Conservation (phyloP, 129 eudicot species). For the Lactuca sativa region DNA sequence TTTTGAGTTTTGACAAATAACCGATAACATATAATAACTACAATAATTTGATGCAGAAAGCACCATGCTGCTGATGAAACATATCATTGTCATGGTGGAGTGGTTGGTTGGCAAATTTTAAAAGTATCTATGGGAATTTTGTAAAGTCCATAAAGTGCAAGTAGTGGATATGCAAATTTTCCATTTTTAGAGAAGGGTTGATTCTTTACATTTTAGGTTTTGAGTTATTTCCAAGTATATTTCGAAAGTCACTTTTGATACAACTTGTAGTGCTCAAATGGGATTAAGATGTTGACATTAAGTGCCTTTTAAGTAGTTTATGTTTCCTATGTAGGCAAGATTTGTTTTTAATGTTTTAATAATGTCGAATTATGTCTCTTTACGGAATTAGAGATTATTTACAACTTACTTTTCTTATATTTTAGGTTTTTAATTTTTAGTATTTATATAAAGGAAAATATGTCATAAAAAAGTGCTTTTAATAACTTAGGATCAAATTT, state of each 20-base stretch:
- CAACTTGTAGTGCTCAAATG: conserved; percentile 23
- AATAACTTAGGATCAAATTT: neutral
- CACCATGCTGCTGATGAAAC: neutral
- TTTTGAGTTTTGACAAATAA: conserved; percentile 15
- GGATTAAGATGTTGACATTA: conserved; percentile 31
- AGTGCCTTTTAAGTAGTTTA: conserved; percentile 37
- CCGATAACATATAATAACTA: neutral
- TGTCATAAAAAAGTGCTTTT: neutral
- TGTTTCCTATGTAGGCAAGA: conserved; percentile 26
- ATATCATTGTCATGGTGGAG: conserved; percentile 17
- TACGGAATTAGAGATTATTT: neutral
- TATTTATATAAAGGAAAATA: neutral
- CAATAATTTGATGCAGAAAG: conserved; percentile 3
- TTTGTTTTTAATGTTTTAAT: conserved; percentile 16
- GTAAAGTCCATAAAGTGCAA: conserved; percentile 18
- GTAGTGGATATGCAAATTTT: conserved; percentile 30
- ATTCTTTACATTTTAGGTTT: conserved; percentile 20
- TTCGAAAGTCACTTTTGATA: conserved; percentile 22
- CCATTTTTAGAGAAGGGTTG: conserved; percentile 16
- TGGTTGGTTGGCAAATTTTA: conserved; percentile 29
- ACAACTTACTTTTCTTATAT: neutral
- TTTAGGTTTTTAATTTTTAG: neutral
- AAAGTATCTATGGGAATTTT: conserved; percentile 5
- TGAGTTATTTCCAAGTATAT: conserved; percentile 26
- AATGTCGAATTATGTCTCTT: neutral